Percentiles rank a stretch among this genome's conserved stretches.
phyloP scores from a whole-genome alignment of 495 filamentous ascomycete species.

The Hyaloscypha variabilis region DNA sequence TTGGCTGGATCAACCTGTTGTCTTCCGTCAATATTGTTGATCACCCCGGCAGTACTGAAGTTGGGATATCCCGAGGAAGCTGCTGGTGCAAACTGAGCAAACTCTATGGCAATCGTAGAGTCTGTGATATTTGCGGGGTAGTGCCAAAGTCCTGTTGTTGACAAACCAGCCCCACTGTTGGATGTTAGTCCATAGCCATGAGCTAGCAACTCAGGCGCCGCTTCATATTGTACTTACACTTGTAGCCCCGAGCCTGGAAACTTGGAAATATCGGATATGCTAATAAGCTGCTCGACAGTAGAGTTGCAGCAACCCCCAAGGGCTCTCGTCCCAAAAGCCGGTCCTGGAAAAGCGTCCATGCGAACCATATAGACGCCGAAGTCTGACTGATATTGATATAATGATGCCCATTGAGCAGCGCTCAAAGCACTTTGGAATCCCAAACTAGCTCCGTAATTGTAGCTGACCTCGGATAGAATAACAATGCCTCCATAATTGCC shows the following conservation, averaged over 20 bases:
- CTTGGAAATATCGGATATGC: conserved; percentile 48
- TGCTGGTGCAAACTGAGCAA: conserved; percentile 52
- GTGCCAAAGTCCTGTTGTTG: conserved; percentile 55
- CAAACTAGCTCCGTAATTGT: conserved; percentile 57
- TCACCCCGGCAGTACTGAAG: conserved; percentile 52
- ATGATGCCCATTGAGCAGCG: too few species aligned
- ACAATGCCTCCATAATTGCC: conserved; percentile 63
- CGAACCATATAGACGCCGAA: conserved; percentile 66
- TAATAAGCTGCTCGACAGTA: conserved; percentile 55
- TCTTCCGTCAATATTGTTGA: conserved; percentile 60
- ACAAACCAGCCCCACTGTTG: conserved; percentile 7
- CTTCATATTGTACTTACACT: conserved; percentile 36
- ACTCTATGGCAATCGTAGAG: conserved; percentile 47
- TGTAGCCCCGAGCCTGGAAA: conserved; percentile 53
- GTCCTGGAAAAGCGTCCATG: conserved; percentile 58
- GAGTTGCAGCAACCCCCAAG: conserved; percentile 47
- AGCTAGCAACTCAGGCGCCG: conserved; percentile 37
- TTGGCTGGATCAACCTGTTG: conserved; percentile 45
- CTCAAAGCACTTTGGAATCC: too few species aligned
- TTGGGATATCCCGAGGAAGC: conserved; percentile 21
- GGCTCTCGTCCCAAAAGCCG: conserved; percentile 46
- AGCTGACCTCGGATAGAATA: conserved; percentile 56
- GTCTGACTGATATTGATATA: conserved; percentile 57
- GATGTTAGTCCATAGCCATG: neutral
- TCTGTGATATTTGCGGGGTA: conserved; percentile 59